Conservation (phyloP, 768 basidiomycete species). For the Tylopilus plumbeoviolaceoides region DNA sequence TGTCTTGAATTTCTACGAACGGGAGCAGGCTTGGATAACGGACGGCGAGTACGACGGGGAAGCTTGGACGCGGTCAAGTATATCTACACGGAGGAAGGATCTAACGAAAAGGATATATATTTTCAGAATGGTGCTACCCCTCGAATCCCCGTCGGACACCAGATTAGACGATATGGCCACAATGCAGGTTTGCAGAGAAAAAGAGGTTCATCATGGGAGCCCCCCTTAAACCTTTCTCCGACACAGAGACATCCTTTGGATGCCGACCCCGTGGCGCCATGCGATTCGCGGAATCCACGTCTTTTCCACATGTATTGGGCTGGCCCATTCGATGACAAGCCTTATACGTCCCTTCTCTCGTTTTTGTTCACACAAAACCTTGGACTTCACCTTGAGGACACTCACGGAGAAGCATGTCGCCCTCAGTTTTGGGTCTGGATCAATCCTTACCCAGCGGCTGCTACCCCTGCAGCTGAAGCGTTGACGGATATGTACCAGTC, state of each 20-base stretch:
- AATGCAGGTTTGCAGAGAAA: not conserved
- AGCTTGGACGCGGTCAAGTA: not conserved
- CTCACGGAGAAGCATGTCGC: constrained; percentile 39
- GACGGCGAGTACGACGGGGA: not conserved
- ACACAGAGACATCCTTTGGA: constrained; percentile 31
- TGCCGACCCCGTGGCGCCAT: constrained; percentile 34
- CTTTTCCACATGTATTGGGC: not conserved
- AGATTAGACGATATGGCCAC: not conserved
- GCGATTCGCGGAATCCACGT: constrained; percentile 43
- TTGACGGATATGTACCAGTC: constrained; percentile 77
- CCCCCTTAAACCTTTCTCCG: not conserved
- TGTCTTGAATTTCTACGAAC: not conserved
- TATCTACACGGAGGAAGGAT: not conserved
- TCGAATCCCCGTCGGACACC: not conserved
- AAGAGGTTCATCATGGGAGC: not conserved
- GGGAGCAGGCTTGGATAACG: not conserved
- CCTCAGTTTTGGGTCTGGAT: constrained; percentile 97
- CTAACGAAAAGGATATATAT: not conserved
- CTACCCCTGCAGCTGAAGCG: constrained; percentile 22
- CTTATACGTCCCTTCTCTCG: constrained; percentile 63
- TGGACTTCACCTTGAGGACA: constrained; percentile 52
- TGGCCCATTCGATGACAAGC: not conserved
- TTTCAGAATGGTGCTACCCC: not conserved
- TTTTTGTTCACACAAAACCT: constrained; percentile 93
- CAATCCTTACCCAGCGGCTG: constrained; percentile 81